Percentiles rank a stretch among this genome's conserved stretches.
Evolutionary conservation across 1,139 yeast genomes (phyloP).

Genomic region (Williopsis jadinii): DNA sequence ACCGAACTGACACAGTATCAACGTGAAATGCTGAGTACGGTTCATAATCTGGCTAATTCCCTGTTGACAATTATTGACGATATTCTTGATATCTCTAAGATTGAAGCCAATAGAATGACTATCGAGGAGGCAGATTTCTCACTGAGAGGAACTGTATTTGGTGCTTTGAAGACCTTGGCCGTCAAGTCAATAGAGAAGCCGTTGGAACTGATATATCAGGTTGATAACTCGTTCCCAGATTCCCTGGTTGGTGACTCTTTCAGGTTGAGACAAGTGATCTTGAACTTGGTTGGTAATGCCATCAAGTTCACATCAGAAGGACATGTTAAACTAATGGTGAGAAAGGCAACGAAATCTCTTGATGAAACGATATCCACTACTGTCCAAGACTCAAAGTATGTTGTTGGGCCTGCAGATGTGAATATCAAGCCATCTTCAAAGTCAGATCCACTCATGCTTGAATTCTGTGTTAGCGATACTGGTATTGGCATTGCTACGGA

Average conservation of each 20-base stretch:
- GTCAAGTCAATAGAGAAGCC: constrained; percentile 87
- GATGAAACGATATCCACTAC: constrained; percentile 17
- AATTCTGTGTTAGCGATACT: constrained; percentile 83
- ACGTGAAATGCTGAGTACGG: constrained; percentile 84
- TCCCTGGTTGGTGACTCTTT: constrained; percentile 83
- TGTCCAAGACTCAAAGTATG: constrained; percentile 15
- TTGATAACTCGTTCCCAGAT: constrained; percentile 84
- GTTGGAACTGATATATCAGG: constrained; percentile 70
- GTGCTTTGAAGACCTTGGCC: constrained; percentile 82
- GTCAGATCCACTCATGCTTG: constrained; percentile 49
- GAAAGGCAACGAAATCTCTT: constrained; percentile 33
- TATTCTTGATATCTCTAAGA: constrained; percentile 84
- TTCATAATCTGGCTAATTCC: constrained; percentile 80
- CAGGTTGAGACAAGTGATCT: constrained; percentile 77
- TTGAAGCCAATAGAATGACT: constrained; percentile 90
- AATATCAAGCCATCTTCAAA: constrained; percentile 14
- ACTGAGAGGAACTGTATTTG: constrained; percentile 79
- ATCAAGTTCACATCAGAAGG: constrained; percentile 82
- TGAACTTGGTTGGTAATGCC: constrained; percentile 84
- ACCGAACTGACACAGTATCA: constrained; percentile 86
- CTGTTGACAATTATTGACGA: constrained; percentile 83
- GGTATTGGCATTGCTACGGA: constrained; percentile 87
- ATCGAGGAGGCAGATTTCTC: constrained; percentile 87
- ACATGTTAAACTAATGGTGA: constrained; percentile 64
- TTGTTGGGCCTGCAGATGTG: constrained; percentile 17